These are phyloP conservation scores for Peribolospora kevripleyi DNA, from an alignment of 768 basidiomycete species.

Conservation along the genomic window DNA sequence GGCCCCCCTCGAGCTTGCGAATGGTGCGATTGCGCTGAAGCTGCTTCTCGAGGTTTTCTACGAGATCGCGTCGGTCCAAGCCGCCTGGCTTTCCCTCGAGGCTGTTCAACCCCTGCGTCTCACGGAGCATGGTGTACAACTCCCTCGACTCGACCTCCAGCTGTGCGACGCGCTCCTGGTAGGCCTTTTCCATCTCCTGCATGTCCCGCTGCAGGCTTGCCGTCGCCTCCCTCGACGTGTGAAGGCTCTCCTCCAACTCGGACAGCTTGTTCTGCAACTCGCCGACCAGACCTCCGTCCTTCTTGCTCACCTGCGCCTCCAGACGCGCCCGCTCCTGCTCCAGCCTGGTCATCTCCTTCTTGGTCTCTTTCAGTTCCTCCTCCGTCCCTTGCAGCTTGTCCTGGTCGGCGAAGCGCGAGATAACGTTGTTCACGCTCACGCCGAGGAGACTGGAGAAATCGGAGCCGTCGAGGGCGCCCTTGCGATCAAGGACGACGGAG, in stretches of 20 bases:
- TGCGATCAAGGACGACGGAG: constrained; percentile 78
- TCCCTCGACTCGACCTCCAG: constrained; percentile 82
- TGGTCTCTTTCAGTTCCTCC: constrained; percentile 46
- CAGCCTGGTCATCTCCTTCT: constrained; percentile 36
- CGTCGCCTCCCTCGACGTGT: constrained; percentile 52
- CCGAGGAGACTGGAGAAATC: constrained; percentile 52
- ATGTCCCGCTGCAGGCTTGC: constrained; percentile 40
- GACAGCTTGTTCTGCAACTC: constrained; percentile 45
- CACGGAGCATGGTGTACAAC: constrained; percentile 76
- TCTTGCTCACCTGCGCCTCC: constrained; percentile 56
- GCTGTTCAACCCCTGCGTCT: constrained; percentile 44
- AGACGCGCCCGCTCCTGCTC: constrained; percentile 60
- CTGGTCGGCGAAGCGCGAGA: constrained; percentile 70
- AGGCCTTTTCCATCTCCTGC: constrained; percentile 46
- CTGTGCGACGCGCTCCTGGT: constrained; percentile 66
- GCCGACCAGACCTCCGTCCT: constrained; percentile 62
- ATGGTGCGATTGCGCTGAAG: constrained; percentile 65
- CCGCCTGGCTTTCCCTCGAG: constrained; percentile 39
- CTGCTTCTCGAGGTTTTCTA: constrained; percentile 54
- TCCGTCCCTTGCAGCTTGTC: constrained; percentile 57
- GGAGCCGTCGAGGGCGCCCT: constrained; percentile 24
- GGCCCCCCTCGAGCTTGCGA: constrained; percentile 49
- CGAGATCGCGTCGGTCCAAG: constrained; percentile 59
- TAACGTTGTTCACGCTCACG: constrained; percentile 64
- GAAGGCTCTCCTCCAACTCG: constrained; percentile 51